Conservation (phyloP, 2,329 filamentous ascomycete genomes). For the Cytospora mali region DNA sequence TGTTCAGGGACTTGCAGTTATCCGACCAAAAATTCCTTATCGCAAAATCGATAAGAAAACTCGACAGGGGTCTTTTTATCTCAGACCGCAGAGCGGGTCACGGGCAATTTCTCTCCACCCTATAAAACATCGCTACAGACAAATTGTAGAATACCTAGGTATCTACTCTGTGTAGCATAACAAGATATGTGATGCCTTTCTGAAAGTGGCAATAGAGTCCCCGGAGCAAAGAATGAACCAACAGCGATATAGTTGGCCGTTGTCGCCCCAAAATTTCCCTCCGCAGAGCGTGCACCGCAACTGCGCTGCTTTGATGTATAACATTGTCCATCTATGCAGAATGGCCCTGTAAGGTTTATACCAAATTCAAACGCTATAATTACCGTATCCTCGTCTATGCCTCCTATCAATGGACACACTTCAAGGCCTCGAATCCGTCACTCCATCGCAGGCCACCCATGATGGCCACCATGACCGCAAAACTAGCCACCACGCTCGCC, state of each 20-base stretch:
- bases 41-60: background rate
- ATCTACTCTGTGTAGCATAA: no score
- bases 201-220: no score
- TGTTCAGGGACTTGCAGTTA: background rate
- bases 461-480: conserved; percentile 65
- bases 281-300: background rate
- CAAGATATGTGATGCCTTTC: no score
- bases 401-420: conserved; percentile 39
- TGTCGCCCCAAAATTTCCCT: background rate
- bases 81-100: background rate
- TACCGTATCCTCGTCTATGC: background rate
- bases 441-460: conserved; percentile 79
- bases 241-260: background rate
- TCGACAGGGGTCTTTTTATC: background rate
- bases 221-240: no score
- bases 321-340: no score
- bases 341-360: background rate
- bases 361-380: background rate
- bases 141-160: background rate
- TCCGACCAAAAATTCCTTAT: conserved; percentile 8
- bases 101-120: no score
- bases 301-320: background rate
- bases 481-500: conserved; percentile 59
- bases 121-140: no score
- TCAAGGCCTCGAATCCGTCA: conserved; percentile 51